Base-by-base conservation (phyloP, 1,284 basidiomycete genomes). In the Naganishia cerealis region DNA sequence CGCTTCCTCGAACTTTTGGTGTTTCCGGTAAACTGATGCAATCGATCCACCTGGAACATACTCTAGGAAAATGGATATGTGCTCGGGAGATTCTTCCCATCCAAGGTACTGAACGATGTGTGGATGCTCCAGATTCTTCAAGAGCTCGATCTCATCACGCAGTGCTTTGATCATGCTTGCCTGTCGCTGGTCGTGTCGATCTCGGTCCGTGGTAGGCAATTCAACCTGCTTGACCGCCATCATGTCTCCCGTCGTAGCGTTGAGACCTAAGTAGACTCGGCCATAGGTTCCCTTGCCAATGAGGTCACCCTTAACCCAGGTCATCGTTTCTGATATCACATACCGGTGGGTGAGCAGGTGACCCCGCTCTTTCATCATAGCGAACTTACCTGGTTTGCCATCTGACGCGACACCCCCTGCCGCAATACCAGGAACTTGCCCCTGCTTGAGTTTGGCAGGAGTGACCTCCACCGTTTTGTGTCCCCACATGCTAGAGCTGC, bases 211-310 rank as follows among this genome's bases (percentile, higher is more conserved):
- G 59, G 88, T 87, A 0, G 95, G 94, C 68, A 95, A 85, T 80
- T 98, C 95, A 58, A 99, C 96, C 81, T 99, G 96, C 81, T 99
- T 99, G 73, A 99, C 96, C 8, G 96, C 96, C 74, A 99, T 94
- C 91, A 98, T 95, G 80, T 99, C 95, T 67, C 95, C 95, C 0
- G 94, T 97, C 0, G 92, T 95, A n/a, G 91, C 92, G 79, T 99
- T 99, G 71, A 99, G 83, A 21, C 93, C 96, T 58, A 98, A 87
- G 76, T 97, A 99, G 38, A 99, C 96, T 59, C 91, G 87, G 8
- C 95, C 95, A 76, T 94, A 99, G 4, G 94, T 96, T 29, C 96
- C 96, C 76, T 91, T 93, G 52, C 96, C 96, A 72, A 99, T 97
- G 54, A 97, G 84, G 79, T 97, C 93, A 70, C 96, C 96, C 75